Evolutionary conservation across 257 asterid genomes (phyloP).

Genomic region (Verbena officinalis): DNA sequence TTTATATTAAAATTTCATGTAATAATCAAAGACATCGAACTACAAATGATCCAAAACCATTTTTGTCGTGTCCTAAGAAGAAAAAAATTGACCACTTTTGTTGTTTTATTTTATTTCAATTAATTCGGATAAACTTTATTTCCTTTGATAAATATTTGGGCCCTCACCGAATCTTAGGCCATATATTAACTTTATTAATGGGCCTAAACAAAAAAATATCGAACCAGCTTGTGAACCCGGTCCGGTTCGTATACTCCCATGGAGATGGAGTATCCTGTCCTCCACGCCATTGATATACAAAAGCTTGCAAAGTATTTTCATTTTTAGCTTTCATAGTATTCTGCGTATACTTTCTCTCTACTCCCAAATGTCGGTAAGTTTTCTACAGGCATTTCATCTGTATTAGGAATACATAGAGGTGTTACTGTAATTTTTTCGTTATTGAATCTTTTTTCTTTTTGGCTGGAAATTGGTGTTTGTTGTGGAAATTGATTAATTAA

Average conservation of each 20-base stretch:
- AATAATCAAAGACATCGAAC: too few species aligned
- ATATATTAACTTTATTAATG: not conserved
- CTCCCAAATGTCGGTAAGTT: conserved; percentile 6
- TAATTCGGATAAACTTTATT: too few species aligned
- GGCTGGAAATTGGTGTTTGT: not conserved
- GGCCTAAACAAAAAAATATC: not conserved
- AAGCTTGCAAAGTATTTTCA: not conserved
- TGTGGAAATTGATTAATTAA: too few species aligned
- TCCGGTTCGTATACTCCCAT: not conserved
- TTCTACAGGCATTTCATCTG: too few species aligned
- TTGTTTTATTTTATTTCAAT: too few species aligned
- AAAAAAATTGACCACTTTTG: too few species aligned
- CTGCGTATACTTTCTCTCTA: not conserved
- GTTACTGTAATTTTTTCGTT: too few species aligned
- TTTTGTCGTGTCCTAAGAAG: too few species aligned
- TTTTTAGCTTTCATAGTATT: not conserved
- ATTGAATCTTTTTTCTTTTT: too few species aligned
- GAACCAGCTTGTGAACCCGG: not conserved
- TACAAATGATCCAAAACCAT: too few species aligned
- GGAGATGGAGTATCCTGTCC: not conserved
- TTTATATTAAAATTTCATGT: too few species aligned
- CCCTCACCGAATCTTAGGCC: not conserved
- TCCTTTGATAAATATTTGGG: too few species aligned
- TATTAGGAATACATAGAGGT: not conserved
- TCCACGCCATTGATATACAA: conserved; percentile 11